Conservation (phyloP, 192 early-diverging fungal genomes). For the Linderina pennispora region DNA sequence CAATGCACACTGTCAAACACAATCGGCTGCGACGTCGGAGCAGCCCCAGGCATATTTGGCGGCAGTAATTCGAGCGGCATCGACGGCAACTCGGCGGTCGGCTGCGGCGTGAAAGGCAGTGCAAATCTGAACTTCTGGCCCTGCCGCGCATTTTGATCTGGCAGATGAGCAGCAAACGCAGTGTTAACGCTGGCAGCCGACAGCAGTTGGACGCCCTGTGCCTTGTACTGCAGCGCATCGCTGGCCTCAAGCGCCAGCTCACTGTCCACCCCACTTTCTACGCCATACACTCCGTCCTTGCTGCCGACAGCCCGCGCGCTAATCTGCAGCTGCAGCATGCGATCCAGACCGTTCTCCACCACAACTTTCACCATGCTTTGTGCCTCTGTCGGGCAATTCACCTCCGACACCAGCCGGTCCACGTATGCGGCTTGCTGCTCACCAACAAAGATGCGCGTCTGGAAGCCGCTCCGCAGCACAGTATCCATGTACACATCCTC, state of each 20-base stretch:
- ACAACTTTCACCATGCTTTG: not conserved
- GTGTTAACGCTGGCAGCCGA: not conserved
- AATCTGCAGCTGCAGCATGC: not conserved
- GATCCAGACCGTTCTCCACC: not conserved
- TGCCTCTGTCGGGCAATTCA: not conserved
- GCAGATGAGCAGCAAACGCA: not conserved
- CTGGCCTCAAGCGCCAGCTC: not conserved
- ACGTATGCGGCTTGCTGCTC: not conserved
- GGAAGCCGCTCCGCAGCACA: slow-evolving; percentile 9
- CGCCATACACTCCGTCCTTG: too few relatives aligned
- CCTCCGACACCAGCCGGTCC: slow-evolving; percentile 7
- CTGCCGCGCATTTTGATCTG: too few relatives aligned
- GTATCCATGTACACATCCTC: slow-evolving; percentile 1
- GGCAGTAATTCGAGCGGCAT: too few relatives aligned
- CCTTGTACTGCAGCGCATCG: not conserved
- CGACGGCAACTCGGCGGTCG: too few relatives aligned
- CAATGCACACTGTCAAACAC: slow-evolving; percentile 24
- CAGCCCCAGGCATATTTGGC: too few relatives aligned
- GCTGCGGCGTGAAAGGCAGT: not conserved
- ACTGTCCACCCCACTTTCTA: too few relatives aligned
- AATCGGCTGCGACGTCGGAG: not conserved
- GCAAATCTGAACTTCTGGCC: not conserved
- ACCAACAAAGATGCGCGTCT: slow-evolving; percentile 6
- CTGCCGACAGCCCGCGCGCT: too few relatives aligned
- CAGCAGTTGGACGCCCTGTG: not conserved